Evolutionary conservation across 2,329 filamentous ascomycete genomes (phyloP).

Genomic region (Cryphonectria carpinicola): DNA sequence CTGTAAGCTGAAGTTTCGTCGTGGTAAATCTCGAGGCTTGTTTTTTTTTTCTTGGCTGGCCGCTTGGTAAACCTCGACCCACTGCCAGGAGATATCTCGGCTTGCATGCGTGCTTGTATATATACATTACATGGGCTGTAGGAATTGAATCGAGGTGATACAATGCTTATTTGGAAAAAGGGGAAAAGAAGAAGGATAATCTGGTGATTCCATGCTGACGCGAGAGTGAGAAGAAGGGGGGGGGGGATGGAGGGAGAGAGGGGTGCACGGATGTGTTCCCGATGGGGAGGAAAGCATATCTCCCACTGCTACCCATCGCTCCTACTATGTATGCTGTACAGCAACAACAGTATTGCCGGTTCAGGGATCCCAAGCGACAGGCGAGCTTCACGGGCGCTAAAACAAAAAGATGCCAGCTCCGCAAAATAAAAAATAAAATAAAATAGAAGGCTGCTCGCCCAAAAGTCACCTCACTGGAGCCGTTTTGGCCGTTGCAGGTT

Average conservation of each 20-base stretch:
- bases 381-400: constrained; percentile 1
- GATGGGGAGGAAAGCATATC: constrained; percentile 4
- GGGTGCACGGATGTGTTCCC: neutral
- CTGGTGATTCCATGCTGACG: neutral
- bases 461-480: neutral
- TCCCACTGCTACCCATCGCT: neutral
- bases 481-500: neutral
- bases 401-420: neutral
- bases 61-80: neutral
- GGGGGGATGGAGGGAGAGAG: neutral
- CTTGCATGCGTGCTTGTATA: neutral
- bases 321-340: no score
- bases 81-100: neutral
- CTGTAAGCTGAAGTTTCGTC: neutral
- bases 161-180: neutral
- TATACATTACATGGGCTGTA: neutral
- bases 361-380: constrained; percentile 1
- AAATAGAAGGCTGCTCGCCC: neutral
- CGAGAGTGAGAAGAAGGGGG: no score
- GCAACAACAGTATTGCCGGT: neutral
- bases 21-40: neutral
- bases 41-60: neutral
- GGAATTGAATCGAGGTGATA: neutral
- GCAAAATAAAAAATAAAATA: neutral
- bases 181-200: neutral